A percentile compares a stretch with the other conserved stretches of the same genome.
These are phyloP conservation scores for Rhizodiscina lignyota DNA, from an alignment of 495 filamentous ascomycete species.

Conservation along the genomic window DNA sequence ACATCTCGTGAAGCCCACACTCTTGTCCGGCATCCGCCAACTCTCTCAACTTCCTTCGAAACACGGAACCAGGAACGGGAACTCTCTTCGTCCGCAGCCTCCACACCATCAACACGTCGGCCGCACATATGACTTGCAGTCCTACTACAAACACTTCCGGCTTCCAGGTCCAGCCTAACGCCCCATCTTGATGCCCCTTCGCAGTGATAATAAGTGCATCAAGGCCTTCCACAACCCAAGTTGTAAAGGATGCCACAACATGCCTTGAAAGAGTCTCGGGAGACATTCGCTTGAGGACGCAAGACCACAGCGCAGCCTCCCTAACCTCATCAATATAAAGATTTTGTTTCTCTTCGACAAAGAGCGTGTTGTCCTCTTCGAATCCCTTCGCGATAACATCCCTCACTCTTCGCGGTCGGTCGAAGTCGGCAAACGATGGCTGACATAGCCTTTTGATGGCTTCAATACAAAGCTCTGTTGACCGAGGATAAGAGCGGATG, in stretches of 20 bases:
- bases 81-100: constrained; percentile 1
- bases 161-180: constrained; percentile 57
- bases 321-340: constrained; percentile 65
- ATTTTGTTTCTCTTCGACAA: constrained; percentile 81
- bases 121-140: constrained; percentile 37
- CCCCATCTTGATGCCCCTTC: constrained; percentile 33
- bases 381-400: too few relatives aligned
- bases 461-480: neutral
- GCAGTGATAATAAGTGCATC: constrained; percentile 25
- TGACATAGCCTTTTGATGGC: neutral
- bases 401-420: too few relatives aligned
- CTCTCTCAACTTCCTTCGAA: constrained; percentile 8
- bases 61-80: constrained; percentile 3
- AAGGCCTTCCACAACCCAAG: constrained; percentile 45
- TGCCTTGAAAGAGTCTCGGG: constrained; percentile 7
- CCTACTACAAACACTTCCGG: constrained; percentile 55
- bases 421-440: constrained; percentile 28
- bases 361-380: constrained; percentile 53
- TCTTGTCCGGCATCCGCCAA: constrained; percentile 6
- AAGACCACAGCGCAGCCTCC: constrained; percentile 51
- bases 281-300: constrained; percentile 23
- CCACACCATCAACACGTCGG: constrained; percentile 21
- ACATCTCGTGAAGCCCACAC: constrained; percentile 8
- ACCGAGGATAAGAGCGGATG: neutral
- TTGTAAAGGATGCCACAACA: constrained; percentile 17